These are phyloP conservation scores for Mycena galopus DNA, from an alignment of 768 basidiomycete genomes.

Conservation along the genomic window DNA sequence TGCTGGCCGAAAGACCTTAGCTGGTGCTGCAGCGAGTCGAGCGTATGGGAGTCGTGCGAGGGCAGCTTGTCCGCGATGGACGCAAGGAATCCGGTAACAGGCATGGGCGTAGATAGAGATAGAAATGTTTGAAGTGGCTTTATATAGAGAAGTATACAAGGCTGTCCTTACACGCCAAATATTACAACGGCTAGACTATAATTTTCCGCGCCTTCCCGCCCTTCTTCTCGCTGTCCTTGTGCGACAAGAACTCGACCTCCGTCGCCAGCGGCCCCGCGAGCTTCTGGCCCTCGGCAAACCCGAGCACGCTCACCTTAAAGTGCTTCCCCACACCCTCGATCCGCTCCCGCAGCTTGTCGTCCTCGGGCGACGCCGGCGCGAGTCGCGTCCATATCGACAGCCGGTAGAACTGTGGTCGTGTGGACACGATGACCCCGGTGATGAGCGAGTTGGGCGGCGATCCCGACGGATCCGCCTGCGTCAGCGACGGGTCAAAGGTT, in stretches of 20 bases:
- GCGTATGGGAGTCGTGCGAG: conserved; percentile 64
- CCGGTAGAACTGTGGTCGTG: conserved; percentile 95
- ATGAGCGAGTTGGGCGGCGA: conserved; percentile 71
- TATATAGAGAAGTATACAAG: conserved; percentile 31
- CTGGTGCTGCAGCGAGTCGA: conserved; percentile 79
- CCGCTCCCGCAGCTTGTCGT: conserved; percentile 75
- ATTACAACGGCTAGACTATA: conserved; percentile 60
- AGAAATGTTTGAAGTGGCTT: conserved; percentile 24
- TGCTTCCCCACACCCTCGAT: conserved; percentile 89
- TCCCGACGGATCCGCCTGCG: conserved; percentile 57
- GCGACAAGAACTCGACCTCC: conserved; percentile 94
- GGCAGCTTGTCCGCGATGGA: conserved; percentile 76
- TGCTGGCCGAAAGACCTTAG: conserved; percentile 81
- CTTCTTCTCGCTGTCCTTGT: conserved; percentile 97
- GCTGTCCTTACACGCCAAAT: not conserved
- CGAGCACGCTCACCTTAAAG: conserved; percentile 93
- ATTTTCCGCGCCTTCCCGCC: conserved; percentile 88
- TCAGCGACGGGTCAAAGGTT: conserved; percentile 93
- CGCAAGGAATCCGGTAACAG: conserved; percentile 66
- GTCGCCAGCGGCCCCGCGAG: conserved; percentile 90
- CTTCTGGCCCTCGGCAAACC: conserved; percentile 80
- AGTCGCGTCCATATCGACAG: conserved; percentile 97
- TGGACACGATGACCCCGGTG: conserved; percentile 95
- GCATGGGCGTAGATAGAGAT: conserved; percentile 54
- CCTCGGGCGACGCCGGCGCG: conserved; percentile 74